Base-by-base conservation (phyloP, 1,284 basidiomycete species). In the Leccinum angustisporum region DNA sequence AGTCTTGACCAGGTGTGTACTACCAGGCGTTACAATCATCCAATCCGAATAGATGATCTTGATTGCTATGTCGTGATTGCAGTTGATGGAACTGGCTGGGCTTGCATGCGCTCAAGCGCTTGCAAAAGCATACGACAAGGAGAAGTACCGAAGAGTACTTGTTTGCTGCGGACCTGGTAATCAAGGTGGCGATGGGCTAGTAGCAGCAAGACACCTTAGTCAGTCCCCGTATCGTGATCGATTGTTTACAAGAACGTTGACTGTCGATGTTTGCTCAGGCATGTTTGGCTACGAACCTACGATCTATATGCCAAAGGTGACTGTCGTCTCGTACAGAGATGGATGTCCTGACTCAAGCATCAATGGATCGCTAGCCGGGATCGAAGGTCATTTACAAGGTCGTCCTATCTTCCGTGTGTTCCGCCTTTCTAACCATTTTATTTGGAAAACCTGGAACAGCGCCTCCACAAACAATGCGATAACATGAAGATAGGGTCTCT, bases 71-170 rank as follows among this genome's bases (percentile, higher is more conserved):
- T 43, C 43, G 30, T 61, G 57, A 18, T 31, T 57, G 25, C 64
- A 97, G 92, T 80, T 99, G 31, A 99, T 99, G 96, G 97, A 99
- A 73, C 85, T 99, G 3, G 97, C 97, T n/a, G 97, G 97, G 0
- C 80, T 98, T 14, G 90, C 97, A 0, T 98, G 97, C 71, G 97
- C 97, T 0, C 94, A 97, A 75, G 86, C 92, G 0, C 79, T 98
- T 1, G 88, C 89, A 14, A 88, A 82, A 18, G 87, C 88, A 2
- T 98, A 93, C 72, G 82, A 82, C 27, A 85, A 81, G 33, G 80
- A 85, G 2, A 84, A 80, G 57, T 85, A 92, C 72, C 81, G 81
- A 27, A 84, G 85, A 7, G 92, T 98, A 4, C 81, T 99, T 31
- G 92, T 99, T 1, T 95, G 93, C 67, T 97, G 95, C 72, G 97